phyloP scores from a whole-genome alignment of 1,139 yeast species.

The Suhomyces wounanorum region DNA sequence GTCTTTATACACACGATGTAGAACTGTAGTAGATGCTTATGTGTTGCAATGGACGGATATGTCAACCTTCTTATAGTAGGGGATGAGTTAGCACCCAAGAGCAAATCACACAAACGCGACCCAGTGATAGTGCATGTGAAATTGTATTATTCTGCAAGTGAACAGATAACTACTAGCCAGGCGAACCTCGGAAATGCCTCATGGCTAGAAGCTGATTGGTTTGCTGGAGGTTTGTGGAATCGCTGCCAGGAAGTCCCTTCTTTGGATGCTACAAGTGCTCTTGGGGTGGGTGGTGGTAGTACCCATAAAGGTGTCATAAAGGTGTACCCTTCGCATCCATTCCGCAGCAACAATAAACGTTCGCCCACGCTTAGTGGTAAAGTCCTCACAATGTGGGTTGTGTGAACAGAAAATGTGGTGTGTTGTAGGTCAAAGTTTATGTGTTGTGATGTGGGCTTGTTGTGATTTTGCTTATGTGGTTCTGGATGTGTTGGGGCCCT shows the following conservation, averaged over 20 bases:
- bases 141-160: background rate
- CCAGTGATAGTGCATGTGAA: conserved; percentile 13
- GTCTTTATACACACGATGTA: background rate
- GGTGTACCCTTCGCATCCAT: background rate
- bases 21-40: background rate
- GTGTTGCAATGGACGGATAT: background rate
- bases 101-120: conserved; percentile 11
- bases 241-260: background rate
- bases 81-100: conserved; percentile 15
- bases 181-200: conserved; percentile 1
- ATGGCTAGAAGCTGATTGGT: background rate
- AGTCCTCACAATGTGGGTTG: background rate
- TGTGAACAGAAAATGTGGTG: background rate
- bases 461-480: background rate
- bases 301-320: too few relatives aligned
- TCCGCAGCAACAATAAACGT: background rate
- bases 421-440: background rate
- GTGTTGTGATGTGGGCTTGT: background rate
- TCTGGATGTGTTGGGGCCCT: background rate
- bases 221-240: background rate
- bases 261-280: too few relatives aligned
- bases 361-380: background rate
- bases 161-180: background rate
- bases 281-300: background rate
- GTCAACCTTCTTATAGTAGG: conserved; percentile 6